Evolutionary conservation across 352 stramenopile genomes (phyloP).

Genomic region (Phytopythium delawarense): DNA sequence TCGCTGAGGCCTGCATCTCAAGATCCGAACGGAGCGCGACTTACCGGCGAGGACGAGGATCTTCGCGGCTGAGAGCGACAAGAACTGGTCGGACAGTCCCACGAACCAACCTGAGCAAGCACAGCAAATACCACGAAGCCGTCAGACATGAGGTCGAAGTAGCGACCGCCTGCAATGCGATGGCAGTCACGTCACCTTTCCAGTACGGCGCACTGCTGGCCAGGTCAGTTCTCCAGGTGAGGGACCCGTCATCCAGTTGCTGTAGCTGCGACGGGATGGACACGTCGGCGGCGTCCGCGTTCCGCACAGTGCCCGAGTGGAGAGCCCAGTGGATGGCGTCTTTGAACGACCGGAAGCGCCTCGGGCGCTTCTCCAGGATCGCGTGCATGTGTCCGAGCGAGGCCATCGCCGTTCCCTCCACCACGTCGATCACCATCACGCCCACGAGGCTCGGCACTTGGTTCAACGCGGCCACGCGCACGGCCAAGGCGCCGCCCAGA

Average conservation of each 20-base stretch:
- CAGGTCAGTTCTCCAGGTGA: constrained; percentile 78
- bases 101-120: constrained; percentile 66
- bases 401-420: constrained; percentile 84
- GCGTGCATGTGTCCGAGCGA: constrained; percentile 82
- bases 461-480: constrained; percentile 59
- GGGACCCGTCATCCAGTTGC: constrained; percentile 36
- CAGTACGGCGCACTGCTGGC: constrained; percentile 71
- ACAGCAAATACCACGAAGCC: not conserved
- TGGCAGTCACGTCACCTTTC: constrained; percentile 31
- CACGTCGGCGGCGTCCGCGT: constrained; percentile 63
- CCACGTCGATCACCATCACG: constrained; percentile 88
- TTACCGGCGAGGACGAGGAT: constrained; percentile 79
- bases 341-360: constrained; percentile 54
- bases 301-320: constrained; percentile 70
- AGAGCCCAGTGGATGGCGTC: constrained; percentile 82
- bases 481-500: constrained; percentile 77
- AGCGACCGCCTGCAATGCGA: not conserved
- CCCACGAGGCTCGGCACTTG: constrained; percentile 63
- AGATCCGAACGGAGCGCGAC: not conserved
- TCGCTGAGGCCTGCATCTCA: not conserved
- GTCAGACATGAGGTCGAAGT: not conserved
- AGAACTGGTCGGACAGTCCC: constrained; percentile 82
- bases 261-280: constrained; percentile 81
- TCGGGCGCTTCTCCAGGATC: constrained; percentile 72
- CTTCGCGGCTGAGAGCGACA: constrained; percentile 71